Evolutionary conservation across 129 eudicot species (phyloP), one percentile per base, ranked within the genome.

Genomic region (Deinandra increscens): DNA sequence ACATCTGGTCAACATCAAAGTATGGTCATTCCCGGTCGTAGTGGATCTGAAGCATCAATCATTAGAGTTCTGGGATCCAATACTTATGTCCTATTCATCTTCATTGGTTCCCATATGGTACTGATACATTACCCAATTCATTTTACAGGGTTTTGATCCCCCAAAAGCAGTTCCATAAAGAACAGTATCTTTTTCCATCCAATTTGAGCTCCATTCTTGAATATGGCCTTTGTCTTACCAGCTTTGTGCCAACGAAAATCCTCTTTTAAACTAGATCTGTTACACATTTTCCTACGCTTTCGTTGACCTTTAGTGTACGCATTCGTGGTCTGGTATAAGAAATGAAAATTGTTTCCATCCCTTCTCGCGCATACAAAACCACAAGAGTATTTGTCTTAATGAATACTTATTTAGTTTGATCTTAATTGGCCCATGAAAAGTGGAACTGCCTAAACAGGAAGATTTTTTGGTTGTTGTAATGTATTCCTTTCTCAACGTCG

Each of bases 181-280:
- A 60, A 93, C 97, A 93, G 75, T 46, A 93, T 89, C 78, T 93
- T 93, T 74, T 93, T 89, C 15, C 48, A 87, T 17, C 98, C 98
- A 61, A 76, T 79, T 17, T 79, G 92, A 22, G 71, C 66, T 61
- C 90, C 87, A 63, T 83, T 85, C 19, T 84, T 85, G 31, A 50
- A 46, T 46, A 93, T 79, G 41, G 75, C 76, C 56, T 85, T 93
- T 23, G 98, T 93, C 75, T 83, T 93, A 11, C 98, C 98, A 0
- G 98, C 89, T 66, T 93, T 89, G 76, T 93, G 97, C 98, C 98
- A 93, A 36, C 98, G 92, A 22, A 88, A 86, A 48, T 68, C 78
- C 22, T 55, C 53, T 29, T 66, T 22, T 14, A 18, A 63, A 66
- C 63, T 51, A 49, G 70, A 42, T 65, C 53, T 73, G 33, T 29